phyloP scores from a whole-genome alignment of 2,329 filamentous ascomycete genomes.

The Phoma herbarum region DNA sequence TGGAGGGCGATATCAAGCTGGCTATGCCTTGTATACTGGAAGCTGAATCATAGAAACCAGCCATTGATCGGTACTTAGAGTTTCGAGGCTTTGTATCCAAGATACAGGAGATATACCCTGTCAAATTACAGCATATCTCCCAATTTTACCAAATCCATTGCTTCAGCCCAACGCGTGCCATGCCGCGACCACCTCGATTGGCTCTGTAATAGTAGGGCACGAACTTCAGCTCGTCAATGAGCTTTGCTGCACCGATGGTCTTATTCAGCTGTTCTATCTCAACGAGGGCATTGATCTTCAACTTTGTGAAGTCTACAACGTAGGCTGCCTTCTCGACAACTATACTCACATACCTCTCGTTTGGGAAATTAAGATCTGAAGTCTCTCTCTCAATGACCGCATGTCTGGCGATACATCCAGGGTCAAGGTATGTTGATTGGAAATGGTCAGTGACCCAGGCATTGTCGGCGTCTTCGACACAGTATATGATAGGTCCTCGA shows the following conservation, averaged over 20 bases:
- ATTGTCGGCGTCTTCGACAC: constrained; percentile 68
- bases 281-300: background rate
- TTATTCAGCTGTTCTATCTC: background rate
- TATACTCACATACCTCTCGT: background rate
- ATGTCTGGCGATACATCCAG: background rate
- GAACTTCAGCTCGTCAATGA: background rate
- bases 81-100: too few relatives aligned
- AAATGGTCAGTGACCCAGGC: constrained; percentile 64
- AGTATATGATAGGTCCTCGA: constrained; percentile 68
- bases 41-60: background rate
- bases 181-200: constrained; percentile 4
- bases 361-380: background rate
- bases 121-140: too few relatives aligned
- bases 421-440: constrained; percentile 2
- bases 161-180: constrained; percentile 5
- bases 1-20: constrained; percentile 29
- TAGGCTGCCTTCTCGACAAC: background rate
- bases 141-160: background rate
- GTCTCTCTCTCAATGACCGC: background rate
- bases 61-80: too few relatives aligned
- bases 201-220: constrained; percentile 10
- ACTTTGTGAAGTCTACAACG: background rate
- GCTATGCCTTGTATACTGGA: constrained; percentile 17
- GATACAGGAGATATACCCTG: too few relatives aligned
- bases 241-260: background rate